Conservation (phyloP, 2,329 filamentous ascomycete species). For the Thermoascus crustaceus region DNA sequence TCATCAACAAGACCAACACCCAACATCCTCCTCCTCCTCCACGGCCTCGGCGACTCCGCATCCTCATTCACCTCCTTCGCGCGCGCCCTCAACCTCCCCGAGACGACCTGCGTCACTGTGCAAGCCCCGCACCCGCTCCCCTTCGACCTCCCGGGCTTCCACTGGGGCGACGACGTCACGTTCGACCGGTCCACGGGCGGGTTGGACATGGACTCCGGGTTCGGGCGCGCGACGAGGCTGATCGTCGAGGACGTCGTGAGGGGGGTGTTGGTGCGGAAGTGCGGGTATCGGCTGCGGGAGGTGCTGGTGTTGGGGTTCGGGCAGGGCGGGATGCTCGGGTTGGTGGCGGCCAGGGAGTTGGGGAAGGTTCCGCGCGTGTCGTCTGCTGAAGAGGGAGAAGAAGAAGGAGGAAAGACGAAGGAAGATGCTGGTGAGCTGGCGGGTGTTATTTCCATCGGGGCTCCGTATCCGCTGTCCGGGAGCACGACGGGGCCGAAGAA, state of each 20-base stretch:
- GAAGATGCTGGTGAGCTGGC: no score
- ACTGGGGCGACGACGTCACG: constrained; percentile 61
- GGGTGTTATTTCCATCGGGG: constrained; percentile 37
- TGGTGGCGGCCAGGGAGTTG: constrained; percentile 47
- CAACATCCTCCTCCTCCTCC: constrained; percentile 71
- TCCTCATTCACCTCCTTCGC: constrained; percentile 62
- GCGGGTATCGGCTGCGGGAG: constrained; percentile 53
- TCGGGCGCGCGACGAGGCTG: constrained; percentile 40
- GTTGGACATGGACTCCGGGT: constrained; percentile 56
- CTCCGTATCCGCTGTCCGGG: constrained; percentile 30
- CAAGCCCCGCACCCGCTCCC: constrained; percentile 64
- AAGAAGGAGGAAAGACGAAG: no score
- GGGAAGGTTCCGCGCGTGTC: constrained; percentile 6
- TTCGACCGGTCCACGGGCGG: constrained; percentile 45
- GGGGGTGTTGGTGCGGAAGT: constrained; percentile 45
- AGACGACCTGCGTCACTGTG: constrained; percentile 66
- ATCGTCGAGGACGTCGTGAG: constrained; percentile 47
- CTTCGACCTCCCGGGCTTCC: constrained; percentile 57
- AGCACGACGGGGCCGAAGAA: constrained; percentile 24
- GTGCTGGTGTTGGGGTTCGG: constrained; percentile 60
- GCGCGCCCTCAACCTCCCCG: constrained; percentile 61
- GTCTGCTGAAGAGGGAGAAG: constrained; percentile 7
- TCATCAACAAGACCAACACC: constrained; percentile 49
- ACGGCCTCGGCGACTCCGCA: constrained; percentile 74
- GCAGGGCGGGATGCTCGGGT: constrained; percentile 57